These are phyloP conservation scores for Tetrahymena thermophila DNA, from an alignment of 73 alveolate genomes.

Conservation along the genomic window DNA sequence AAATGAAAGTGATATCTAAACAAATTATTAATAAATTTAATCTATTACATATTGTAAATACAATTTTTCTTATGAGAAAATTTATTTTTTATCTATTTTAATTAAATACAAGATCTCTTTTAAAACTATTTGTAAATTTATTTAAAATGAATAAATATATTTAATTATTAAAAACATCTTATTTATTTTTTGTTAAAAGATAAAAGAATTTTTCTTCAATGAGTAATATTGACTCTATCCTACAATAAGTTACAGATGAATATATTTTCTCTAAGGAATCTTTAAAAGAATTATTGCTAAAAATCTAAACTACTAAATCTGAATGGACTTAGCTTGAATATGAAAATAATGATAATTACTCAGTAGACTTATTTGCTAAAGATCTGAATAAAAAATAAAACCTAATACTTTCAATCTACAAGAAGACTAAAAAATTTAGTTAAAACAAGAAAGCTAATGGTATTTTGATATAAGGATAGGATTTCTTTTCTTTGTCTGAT, in stretches of 20 bases:
- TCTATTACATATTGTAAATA: too few species aligned
- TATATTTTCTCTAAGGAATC: background rate
- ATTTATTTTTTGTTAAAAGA: too few species aligned
- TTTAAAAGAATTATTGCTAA: background rate
- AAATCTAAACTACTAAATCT: background rate
- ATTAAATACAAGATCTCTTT: too few species aligned
- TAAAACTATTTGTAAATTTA: too few species aligned
- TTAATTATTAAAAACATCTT: too few species aligned
- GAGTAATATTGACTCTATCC: background rate
- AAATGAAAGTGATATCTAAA: too few species aligned
- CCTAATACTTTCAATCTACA: background rate
- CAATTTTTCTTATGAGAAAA: too few species aligned
- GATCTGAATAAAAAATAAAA: background rate
- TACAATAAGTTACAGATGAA: background rate
- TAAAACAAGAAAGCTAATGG: background rate
- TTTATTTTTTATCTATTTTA: too few species aligned
- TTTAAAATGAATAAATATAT: too few species aligned
- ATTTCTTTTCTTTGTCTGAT: background rate
- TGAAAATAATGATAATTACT: background rate
- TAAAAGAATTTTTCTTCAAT: background rate
- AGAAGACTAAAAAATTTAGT: background rate
- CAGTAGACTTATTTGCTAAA: background rate
- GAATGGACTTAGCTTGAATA: background rate
- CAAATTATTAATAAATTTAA: too few species aligned
- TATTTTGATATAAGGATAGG: background rate